Evolutionary conservation across 2,329 filamentous ascomycete species (phyloP).

Genomic region (Diaporthe ilicicola): DNA sequence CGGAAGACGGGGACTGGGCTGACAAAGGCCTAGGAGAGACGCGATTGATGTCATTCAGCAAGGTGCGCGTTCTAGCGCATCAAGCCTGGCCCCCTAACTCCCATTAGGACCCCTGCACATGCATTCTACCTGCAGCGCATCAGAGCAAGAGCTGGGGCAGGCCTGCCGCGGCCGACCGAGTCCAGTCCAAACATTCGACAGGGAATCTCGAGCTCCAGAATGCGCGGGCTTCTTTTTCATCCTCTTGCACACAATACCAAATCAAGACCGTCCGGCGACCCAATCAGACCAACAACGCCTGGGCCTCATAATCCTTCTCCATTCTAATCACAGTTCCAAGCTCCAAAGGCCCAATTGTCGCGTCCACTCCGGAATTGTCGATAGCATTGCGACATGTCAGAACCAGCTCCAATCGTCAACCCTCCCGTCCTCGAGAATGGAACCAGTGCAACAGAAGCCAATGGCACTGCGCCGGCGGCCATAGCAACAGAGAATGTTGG

Average conservation of each 20-base stretch:
- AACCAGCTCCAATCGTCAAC: slow-evolving; percentile 17
- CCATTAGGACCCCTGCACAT: slow-evolving; percentile 23
- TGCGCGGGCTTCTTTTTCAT: background rate
- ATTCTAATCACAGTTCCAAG: background rate
- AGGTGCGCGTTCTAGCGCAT: slow-evolving; percentile 17
- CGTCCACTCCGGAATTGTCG: background rate
- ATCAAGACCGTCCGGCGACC: background rate
- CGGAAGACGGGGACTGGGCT: background rate
- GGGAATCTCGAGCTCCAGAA: background rate
- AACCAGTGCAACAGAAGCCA: background rate
- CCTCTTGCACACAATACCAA: background rate
- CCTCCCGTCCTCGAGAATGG: slow-evolving; percentile 6
- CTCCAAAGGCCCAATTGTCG: too few species aligned
- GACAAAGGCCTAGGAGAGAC: slow-evolving; percentile 6
- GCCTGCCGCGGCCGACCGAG: background rate
- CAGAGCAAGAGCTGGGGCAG: background rate
- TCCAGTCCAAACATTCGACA: background rate
- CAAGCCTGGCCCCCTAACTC: background rate
- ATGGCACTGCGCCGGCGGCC: background rate
- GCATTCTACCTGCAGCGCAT: background rate
- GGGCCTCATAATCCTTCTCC: too few species aligned
- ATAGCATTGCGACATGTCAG: slow-evolving; percentile 14
- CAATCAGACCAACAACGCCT: background rate
- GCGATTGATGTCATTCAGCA: slow-evolving; percentile 23
- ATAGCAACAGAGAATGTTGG: background rate